A percentile compares a stretch with the other conserved stretches of the same genome.
Evolutionary conservation across 2,329 filamentous ascomycete genomes (phyloP).

Genomic region (Keithomyces neogunnii): DNA sequence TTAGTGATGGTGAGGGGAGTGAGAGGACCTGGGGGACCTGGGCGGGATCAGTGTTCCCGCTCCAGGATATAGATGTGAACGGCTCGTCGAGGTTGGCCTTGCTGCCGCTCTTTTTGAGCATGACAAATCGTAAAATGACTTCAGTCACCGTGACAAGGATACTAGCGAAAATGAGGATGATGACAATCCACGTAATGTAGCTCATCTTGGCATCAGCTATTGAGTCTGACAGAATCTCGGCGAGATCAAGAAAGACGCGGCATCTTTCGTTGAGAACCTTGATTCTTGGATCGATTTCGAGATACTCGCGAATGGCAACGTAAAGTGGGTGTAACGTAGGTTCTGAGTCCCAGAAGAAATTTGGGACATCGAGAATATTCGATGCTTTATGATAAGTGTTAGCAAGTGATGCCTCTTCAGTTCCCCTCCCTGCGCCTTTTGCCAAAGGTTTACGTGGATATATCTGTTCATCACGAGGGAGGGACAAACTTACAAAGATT

Average conservation of each 20-base stretch:
- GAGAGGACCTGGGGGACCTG: slow-evolving; percentile 12
- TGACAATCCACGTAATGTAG: slow-evolving; percentile 95
- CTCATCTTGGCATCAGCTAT: slow-evolving; percentile 96
- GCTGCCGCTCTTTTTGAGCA: slow-evolving; percentile 39
- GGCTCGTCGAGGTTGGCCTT: slow-evolving; percentile 9
- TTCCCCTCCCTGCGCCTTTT: neutral
- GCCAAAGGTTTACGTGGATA: neutral
- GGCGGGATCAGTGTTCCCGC: slow-evolving; percentile 7
- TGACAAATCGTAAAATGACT: slow-evolving; percentile 76
- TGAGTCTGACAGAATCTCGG: slow-evolving; percentile 86
- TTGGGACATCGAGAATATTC: slow-evolving; percentile 91
- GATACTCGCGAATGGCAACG: slow-evolving; percentile 87
- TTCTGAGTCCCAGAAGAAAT: slow-evolving; percentile 98
- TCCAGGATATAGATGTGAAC: slow-evolving; percentile 10
- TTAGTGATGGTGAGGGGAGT: slow-evolving; percentile 7
- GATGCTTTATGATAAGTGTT: slow-evolving; percentile 49
- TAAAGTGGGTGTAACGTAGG: slow-evolving; percentile 93
- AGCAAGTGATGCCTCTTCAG: neutral
- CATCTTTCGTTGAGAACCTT: slow-evolving; percentile 96
- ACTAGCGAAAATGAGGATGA: slow-evolving; percentile 81
- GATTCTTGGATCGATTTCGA: slow-evolving; percentile 93
- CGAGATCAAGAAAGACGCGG: slow-evolving; percentile 89
- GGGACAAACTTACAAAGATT: slow-evolving; percentile 70
- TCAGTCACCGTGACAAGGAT: slow-evolving; percentile 89
- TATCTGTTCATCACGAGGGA: neutral